phyloP scores from a whole-genome alignment of 2,329 filamentous ascomycete genomes.

The Madurella mycetomatis region DNA sequence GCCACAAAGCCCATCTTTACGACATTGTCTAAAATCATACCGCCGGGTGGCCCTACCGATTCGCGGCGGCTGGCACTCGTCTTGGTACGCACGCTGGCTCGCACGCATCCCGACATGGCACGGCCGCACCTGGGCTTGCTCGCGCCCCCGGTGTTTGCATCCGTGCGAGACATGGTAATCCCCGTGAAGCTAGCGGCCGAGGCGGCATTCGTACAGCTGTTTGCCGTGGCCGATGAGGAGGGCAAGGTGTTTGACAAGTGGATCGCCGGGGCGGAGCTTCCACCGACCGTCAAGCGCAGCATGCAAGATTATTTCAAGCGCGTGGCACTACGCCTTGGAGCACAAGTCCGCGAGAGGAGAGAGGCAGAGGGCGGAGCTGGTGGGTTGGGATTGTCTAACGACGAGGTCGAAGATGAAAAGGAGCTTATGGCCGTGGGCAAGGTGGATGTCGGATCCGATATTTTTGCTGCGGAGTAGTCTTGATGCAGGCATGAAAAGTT shows the following conservation, averaged over 20 bases:
- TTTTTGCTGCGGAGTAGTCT: constrained; percentile 39
- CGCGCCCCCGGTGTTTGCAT: constrained; percentile 80
- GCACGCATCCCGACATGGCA: constrained; percentile 73
- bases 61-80: constrained; percentile 83
- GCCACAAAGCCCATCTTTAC: constrained; percentile 75
- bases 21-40: constrained; percentile 67
- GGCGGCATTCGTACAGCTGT: constrained; percentile 86
- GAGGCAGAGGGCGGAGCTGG: constrained; percentile 89
- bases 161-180: constrained; percentile 86
- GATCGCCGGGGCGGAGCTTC: constrained; percentile 64
- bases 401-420: constrained; percentile 89
- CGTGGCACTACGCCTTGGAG: constrained; percentile 77
- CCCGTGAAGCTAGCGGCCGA: constrained; percentile 94
- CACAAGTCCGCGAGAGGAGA: constrained; percentile 79
- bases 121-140: constrained; percentile 76
- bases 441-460: constrained; percentile 69
- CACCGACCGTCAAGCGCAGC: constrained; percentile 71
- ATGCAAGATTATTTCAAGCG: constrained; percentile 98
- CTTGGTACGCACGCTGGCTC: constrained; percentile 77
- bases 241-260: constrained; percentile 86
- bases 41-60: constrained; percentile 74
- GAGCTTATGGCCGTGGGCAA: constrained; percentile 95
- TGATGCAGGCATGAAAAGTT: too few relatives aligned
- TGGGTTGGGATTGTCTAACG: constrained; percentile 78
- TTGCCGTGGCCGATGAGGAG: constrained; percentile 85